Conservation (phyloP, 2,329 filamentous ascomycete genomes). For the Penicillium sclerotiorum region DNA sequence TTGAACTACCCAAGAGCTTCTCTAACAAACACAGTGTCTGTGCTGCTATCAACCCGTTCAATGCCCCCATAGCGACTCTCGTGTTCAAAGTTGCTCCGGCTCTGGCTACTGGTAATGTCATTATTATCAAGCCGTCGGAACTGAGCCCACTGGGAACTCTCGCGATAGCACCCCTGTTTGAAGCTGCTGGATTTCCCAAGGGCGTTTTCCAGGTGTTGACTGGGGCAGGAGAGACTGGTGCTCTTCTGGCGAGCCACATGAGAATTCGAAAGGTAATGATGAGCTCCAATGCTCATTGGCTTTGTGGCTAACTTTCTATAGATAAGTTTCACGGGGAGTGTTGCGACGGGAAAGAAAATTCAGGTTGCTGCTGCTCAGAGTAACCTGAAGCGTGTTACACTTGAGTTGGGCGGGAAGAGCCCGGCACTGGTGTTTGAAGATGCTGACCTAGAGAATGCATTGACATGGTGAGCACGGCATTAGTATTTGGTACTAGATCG, state of each 20-base stretch:
- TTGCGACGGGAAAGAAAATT: not conserved
- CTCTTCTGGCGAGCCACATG: conserved; percentile 4
- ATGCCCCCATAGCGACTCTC: conserved; percentile 1
- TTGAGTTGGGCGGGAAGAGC: conserved; percentile 2
- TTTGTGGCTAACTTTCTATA: not conserved
- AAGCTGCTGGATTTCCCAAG: conserved; percentile 2
- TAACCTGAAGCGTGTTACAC: conserved; percentile 7
- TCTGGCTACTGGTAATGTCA: conserved; percentile 2
- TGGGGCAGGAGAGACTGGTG: conserved; percentile 3
- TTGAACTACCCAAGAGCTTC: not conserved
- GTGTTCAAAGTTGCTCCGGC: conserved; percentile 1
- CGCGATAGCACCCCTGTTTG: not conserved
- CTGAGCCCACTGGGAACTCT: conserved; percentile 4
- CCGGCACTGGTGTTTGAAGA: conserved; percentile 1
- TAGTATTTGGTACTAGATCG: too few species aligned
- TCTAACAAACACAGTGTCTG: conserved; percentile 5
- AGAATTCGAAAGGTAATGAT: conserved; percentile 2
- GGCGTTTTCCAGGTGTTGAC: conserved; percentile 6
- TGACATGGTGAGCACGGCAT: too few species aligned
- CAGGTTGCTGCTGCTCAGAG: conserved; percentile 1
- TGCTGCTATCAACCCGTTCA: conserved; percentile 5
- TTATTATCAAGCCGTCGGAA: conserved; percentile 6
- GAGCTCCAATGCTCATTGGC: not conserved
- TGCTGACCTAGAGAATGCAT: conserved; percentile 3
- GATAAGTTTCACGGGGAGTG: not conserved